Evolutionary conservation across 2,329 filamentous ascomycete species (phyloP).

Genomic region (Coniochaeta prunicola): DNA sequence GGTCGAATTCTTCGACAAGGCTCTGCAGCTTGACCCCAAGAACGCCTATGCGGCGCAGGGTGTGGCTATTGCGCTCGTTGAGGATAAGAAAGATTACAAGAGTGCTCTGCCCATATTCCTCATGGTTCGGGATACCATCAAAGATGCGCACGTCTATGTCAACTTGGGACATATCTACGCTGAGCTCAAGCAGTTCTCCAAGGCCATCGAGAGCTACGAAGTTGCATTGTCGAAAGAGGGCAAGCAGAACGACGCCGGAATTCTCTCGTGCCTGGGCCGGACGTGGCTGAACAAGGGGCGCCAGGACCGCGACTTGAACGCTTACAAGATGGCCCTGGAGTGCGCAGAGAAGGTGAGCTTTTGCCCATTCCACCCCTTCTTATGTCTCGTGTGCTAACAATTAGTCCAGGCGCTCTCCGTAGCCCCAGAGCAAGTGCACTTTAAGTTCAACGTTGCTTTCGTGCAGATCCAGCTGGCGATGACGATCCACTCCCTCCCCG

Average conservation of each 20-base stretch:
- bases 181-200: constrained; percentile 81
- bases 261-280: constrained; percentile 79
- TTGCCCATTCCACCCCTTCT: neutral
- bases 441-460: constrained; percentile 97
- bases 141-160: constrained; percentile 80
- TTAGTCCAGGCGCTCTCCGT: constrained; percentile 59
- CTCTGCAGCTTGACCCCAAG: constrained; percentile 84
- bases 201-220: constrained; percentile 94
- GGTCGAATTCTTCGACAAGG: constrained; percentile 98
- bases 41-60: constrained; percentile 97
- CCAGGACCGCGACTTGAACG: constrained; percentile 48
- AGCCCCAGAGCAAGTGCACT: constrained; percentile 77
- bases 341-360: constrained; percentile 54
- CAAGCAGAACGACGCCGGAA: constrained; percentile 64
- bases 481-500: constrained; percentile 65
- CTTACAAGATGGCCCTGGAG: constrained; percentile 49
- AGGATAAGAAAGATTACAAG: constrained; percentile 86
- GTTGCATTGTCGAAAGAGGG: constrained; percentile 72
- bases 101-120: constrained; percentile 80
- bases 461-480: constrained; percentile 92
- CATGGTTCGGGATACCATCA: constrained; percentile 83
- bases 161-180: constrained; percentile 92
- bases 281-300: constrained; percentile 81
- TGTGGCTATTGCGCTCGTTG: constrained; percentile 85
- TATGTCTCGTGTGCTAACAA: neutral